Evolutionary conservation across 2,329 filamentous ascomycete genomes (phyloP).

Genomic region (Alternaria incomplexa): DNA sequence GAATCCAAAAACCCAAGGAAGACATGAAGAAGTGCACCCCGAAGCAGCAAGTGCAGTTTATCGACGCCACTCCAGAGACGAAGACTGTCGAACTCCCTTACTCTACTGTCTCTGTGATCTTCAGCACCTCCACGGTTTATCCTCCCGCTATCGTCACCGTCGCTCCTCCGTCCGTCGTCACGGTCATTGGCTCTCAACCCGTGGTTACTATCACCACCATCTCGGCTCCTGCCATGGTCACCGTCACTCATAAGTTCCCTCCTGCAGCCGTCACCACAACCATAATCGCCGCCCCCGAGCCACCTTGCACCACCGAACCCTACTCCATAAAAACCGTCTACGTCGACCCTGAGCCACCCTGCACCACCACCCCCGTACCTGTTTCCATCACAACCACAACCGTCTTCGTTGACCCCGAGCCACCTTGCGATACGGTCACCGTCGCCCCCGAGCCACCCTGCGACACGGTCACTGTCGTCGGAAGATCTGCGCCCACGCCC

Average conservation of each 20-base stretch:
- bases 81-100: background rate
- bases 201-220: background rate
- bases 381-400: background rate
- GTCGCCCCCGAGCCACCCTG: background rate
- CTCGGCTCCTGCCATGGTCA: background rate
- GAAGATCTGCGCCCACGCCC: background rate
- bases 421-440: background rate
- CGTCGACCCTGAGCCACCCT: background rate
- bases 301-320: background rate
- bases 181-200: background rate
- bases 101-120: background rate
- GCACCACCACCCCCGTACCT: background rate
- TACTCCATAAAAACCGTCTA: background rate
- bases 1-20: constrained; percentile 14
- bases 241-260: background rate
- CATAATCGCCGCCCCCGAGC: background rate
- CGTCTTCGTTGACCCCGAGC: background rate
- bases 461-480: background rate
- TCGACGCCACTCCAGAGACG: constrained; percentile 6
- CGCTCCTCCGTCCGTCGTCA: background rate
- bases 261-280: background rate
- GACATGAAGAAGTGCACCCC: constrained; percentile 4
- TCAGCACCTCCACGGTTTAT: background rate
- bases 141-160: background rate
- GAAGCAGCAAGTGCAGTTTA: background rate